These are phyloP conservation scores for Paramecium sonneborni DNA, from an alignment of 73 alveolate genomes.

Conservation along the genomic window DNA sequence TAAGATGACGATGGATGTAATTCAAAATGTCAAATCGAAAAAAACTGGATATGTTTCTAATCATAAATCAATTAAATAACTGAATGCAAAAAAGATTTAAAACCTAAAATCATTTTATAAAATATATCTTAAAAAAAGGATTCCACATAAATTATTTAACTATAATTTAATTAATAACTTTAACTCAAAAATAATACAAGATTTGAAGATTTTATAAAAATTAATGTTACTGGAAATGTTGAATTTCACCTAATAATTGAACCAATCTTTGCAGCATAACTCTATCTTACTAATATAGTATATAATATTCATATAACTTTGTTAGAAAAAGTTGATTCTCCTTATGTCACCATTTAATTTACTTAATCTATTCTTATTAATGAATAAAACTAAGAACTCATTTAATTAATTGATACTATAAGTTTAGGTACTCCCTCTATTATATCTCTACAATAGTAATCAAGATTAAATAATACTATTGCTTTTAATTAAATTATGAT, in stretches of 20 bases:
- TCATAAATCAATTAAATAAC: not conserved
- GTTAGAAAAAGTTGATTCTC: not conserved
- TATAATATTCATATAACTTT: not conserved
- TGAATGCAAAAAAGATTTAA: not conserved
- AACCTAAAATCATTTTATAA: not conserved
- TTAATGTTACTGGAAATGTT: not conserved
- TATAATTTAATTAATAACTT: not conserved
- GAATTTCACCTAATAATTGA: not conserved
- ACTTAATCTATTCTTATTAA: not conserved
- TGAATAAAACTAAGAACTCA: not conserved
- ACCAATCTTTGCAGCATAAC: not conserved
- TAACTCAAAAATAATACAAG: not conserved
- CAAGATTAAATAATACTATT: not conserved
- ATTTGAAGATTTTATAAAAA: not conserved
- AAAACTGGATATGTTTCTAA: not conserved
- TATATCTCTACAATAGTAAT: not conserved
- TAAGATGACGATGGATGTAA: not conserved
- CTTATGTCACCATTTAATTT: not conserved
- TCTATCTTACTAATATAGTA: not conserved
- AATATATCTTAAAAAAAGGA: not conserved
- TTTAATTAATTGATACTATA: not conserved
- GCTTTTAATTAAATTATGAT: not conserved
- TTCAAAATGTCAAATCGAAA: not conserved
- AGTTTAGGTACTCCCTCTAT: not conserved
- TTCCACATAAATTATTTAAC: not conserved